Evolutionary conservation across 164 flowering plant genomes (phyloP).

Genomic region (Paratinospora sagittata): DNA sequence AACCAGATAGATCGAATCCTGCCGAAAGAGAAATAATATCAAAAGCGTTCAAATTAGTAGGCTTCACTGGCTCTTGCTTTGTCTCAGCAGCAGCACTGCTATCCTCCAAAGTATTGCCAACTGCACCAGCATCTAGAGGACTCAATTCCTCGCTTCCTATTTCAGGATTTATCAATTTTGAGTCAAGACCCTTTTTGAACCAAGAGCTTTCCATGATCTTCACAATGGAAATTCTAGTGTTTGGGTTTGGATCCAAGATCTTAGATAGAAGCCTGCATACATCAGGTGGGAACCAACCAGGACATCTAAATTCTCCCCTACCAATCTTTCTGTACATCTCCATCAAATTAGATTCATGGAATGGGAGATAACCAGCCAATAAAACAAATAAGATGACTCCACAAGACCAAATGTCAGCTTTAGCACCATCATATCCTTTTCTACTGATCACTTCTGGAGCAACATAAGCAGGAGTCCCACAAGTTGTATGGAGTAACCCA

Average conservation of each 20-base stretch:
- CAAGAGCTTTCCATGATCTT: constrained; percentile 56
- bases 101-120: constrained; percentile 19
- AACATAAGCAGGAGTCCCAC: constrained; percentile 75
- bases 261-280: constrained; percentile 45
- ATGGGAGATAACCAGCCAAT: constrained; percentile 68
- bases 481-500: constrained; percentile 63
- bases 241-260: constrained; percentile 71
- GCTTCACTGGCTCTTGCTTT: constrained; percentile 28
- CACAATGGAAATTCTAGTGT: constrained; percentile 41
- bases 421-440: constrained; percentile 65
- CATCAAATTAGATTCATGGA: constrained; percentile 61
- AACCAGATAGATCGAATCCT: constrained; percentile 65
- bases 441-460: constrained; percentile 66
- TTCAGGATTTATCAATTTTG: constrained; percentile 11
- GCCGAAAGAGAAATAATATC: constrained; percentile 58
- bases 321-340: constrained; percentile 66
- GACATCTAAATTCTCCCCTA: constrained; percentile 52
- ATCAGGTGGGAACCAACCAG: constrained; percentile 53
- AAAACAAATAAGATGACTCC: constrained; percentile 64
- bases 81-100: constrained; percentile 9
- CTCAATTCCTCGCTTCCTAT: constrained; percentile 19
- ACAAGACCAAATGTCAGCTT: constrained; percentile 82
- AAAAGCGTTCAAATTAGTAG: constrained; percentile 58
- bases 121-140: constrained; percentile 25
- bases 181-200: constrained; percentile 41